Evolutionary conservation across 257 asterid species (phyloP).

Genomic region (Vinca minor): DNA sequence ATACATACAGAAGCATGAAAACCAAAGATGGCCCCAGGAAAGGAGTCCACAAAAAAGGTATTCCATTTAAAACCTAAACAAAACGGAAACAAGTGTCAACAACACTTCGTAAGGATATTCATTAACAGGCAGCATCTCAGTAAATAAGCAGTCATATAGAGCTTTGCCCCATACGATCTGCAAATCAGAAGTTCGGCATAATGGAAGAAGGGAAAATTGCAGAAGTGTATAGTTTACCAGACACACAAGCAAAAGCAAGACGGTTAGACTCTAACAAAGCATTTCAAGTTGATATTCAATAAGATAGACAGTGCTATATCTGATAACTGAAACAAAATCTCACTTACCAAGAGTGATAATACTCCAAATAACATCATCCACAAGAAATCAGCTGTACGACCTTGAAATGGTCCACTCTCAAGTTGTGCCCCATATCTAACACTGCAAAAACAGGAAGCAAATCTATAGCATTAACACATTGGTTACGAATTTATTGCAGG

Average conservation of each 20-base stretch:
- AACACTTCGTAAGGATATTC: neutral
- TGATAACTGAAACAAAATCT: neutral
- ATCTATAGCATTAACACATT: neutral
- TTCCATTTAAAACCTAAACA: constrained; percentile 61
- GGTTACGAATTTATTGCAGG: neutral
- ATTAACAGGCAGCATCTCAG: neutral
- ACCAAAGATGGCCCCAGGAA: constrained; percentile 75
- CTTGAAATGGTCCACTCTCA: constrained; percentile 74
- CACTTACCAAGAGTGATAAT: constrained; percentile 58
- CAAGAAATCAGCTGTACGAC: constrained; percentile 96
- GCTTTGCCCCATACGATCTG: neutral
- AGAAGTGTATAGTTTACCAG: too few species aligned
- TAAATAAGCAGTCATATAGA: neutral
- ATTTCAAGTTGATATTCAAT: neutral
- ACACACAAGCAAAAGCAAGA: too few species aligned
- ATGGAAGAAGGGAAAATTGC: neutral
- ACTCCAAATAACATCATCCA: constrained; percentile 99
- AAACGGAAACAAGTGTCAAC: constrained; percentile 7
- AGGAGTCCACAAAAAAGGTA: constrained; percentile 61
- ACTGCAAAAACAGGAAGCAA: constrained; percentile 36
- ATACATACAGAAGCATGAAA: constrained; percentile 90
- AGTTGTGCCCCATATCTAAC: constrained; percentile 98
- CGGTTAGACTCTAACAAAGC: neutral
- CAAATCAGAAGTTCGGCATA: constrained; percentile 10
- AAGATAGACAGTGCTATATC: neutral